These are phyloP conservation scores for Fusarium sublunatum DNA, from an alignment of 2,329 filamentous ascomycete genomes.

Conservation along the genomic window DNA sequence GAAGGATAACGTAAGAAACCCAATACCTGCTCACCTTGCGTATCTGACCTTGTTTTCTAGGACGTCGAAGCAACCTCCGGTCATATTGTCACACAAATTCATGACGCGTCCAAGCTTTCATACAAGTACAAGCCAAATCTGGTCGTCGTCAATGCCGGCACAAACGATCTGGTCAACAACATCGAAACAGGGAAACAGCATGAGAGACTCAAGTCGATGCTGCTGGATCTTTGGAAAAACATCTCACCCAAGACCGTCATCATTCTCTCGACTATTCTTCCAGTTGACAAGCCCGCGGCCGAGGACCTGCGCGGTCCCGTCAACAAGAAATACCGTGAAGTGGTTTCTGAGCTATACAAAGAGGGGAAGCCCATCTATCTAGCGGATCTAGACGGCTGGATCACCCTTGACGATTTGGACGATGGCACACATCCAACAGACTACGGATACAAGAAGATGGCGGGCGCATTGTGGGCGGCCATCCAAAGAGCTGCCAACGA, in stretches of 20 bases:
- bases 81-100: background rate
- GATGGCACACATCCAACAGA: constrained; percentile 1
- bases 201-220: background rate
- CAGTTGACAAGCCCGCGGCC: background rate
- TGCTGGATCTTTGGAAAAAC: background rate
- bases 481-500: background rate
- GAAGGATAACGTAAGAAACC: constrained; percentile 1
- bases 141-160: background rate
- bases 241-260: background rate
- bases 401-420: background rate
- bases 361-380: background rate
- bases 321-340: background rate
- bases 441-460: background rate
- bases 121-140: constrained; percentile 1
- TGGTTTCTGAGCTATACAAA: background rate
- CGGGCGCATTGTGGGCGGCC: background rate
- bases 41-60: background rate
- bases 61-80: background rate
- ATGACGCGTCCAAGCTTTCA: background rate
- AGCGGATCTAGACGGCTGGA: background rate
- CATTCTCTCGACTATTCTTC: background rate
- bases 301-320: background rate
- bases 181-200: background rate
- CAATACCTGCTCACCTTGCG: no score
- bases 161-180: background rate